A percentile compares a stretch with the other conserved stretches of the same genome.
These are phyloP conservation scores for Eucalyptus coolabah DNA, from an alignment of 345 rosid species.

Conservation along the genomic window DNA sequence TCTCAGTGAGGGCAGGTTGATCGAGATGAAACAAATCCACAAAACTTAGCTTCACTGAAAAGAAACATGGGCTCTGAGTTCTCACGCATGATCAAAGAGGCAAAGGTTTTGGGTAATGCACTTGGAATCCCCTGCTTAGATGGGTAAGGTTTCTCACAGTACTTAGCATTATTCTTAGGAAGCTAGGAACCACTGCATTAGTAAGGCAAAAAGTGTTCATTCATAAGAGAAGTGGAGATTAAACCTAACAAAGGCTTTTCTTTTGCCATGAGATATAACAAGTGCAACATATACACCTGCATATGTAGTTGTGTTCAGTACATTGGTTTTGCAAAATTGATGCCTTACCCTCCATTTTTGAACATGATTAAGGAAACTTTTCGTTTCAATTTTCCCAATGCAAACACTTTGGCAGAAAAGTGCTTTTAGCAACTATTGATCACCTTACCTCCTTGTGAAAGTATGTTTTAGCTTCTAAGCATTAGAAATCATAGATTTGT, in stretches of 20 bases:
- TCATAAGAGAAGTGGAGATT: not conserved
- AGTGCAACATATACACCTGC: not conserved
- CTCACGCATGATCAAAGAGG: slow-evolving; percentile 83
- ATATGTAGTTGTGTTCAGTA: not conserved
- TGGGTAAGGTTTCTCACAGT: slow-evolving; percentile 32
- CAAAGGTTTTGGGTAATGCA: slow-evolving; percentile 62
- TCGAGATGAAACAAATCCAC: slow-evolving; percentile 25
- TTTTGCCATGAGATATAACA: not conserved
- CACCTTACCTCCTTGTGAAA: not conserved
- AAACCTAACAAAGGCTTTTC: not conserved
- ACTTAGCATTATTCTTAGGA: not conserved
- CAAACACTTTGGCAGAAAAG: not conserved
- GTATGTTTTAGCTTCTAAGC: not conserved
- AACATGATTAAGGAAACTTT: not conserved
- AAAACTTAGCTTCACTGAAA: slow-evolving; percentile 38
- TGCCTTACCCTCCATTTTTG: not conserved
- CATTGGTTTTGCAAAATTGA: not conserved
- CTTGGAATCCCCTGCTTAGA: slow-evolving; percentile 87
- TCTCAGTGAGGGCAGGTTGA: slow-evolving; percentile 21
- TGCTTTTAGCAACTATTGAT: not conserved
- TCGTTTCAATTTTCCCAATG: not conserved
- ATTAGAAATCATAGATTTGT: not conserved
- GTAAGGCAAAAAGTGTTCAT: not conserved
- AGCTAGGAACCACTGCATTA: not conserved
- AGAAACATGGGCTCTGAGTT: slow-evolving; percentile 94